phyloP scores from a whole-genome alignment of 805 yeast genomes.

The Pichia paraexigua region DNA sequence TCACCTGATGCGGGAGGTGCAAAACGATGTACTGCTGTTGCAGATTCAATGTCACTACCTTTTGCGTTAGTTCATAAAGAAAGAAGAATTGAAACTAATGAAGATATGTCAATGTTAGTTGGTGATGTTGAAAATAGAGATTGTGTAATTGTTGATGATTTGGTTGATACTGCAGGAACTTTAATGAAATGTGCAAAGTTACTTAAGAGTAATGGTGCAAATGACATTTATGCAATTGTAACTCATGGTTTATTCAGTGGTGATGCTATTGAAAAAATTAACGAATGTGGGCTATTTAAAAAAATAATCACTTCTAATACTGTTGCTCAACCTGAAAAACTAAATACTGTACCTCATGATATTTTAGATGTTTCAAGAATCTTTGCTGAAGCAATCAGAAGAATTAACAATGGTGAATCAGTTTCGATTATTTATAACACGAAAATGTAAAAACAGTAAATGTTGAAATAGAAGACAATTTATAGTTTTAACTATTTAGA shows the following conservation, averaged over 20 bases:
- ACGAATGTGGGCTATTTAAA: conserved; percentile 58
- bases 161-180: conserved; percentile 90
- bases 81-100: conserved; percentile 37
- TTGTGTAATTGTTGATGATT: conserved; percentile 88
- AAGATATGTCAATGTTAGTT: conserved; percentile 78
- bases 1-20: conserved; percentile 99
- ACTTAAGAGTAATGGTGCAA: conserved; percentile 89
- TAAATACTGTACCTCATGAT: conserved; percentile 44
- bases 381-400: conserved; percentile 89
- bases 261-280: conserved; percentile 71
- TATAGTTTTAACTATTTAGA: background rate
- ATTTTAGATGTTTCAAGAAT: conserved; percentile 83
- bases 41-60: conserved; percentile 79
- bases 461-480: background rate
- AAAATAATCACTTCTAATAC: conserved; percentile 83
- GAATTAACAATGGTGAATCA: conserved; percentile 96
- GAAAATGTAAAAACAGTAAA: conserved; percentile 37
- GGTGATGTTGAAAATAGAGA: conserved; percentile 86
- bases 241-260: conserved; percentile 94
- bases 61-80: conserved; percentile 97
- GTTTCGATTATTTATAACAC: conserved; percentile 91
- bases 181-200: conserved; percentile 87
- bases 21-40: conserved; percentile 88
- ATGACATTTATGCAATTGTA: conserved; percentile 73
- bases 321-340: conserved; percentile 68